Evolutionary conservation across 2,329 filamentous ascomycete genomes (phyloP), one percentile per base, ranked within the genome.

Genomic region (Aspergillus melleus): DNA sequence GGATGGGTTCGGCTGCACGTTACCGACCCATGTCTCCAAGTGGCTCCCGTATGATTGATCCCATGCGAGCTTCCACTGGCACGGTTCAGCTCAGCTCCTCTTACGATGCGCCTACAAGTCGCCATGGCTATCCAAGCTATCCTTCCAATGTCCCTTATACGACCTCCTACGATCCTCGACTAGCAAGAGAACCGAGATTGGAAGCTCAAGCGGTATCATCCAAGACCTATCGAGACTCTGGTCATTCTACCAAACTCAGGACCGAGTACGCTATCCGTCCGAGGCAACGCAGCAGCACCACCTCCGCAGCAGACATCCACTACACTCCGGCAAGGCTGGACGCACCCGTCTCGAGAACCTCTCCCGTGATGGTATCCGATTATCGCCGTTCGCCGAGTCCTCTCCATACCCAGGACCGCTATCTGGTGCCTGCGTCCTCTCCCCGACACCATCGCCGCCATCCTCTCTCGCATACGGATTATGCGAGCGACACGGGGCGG

Each of bases 1-100:
- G 29, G n/a, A 76, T 74, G 71, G 65, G 64, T 49, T 66, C 72
- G 59, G 65, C 70, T 44, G 65, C 66, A 51, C 70, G 71, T 57
- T 70, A 73, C 59, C 75, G 76, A 26, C 69, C 69, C 59, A 62
- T 71, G 24, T 78, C 76, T 32, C 74, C 77, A 14, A 67, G 67
- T 3, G 64, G 68, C 55, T 68, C 68, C 26, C 70, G 71, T 59
- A 61, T 73, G 61, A 64, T 70, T 52, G 76, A 78, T 52, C 75
- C 76, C 29, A 69, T 74, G 68, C 74, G 76, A 46, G 71, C 76
- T 30, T 79, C 77, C 19, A 79, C 76, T 6, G 76, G 76, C 42
- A 77, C 72, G 50, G 71, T 79, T 47, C 67, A 73, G 52, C 66
- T 72, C 44, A 69, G 63, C 52, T 71, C 75, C 11, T 70, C 72